Percentiles rank a stretch among this genome's conserved stretches.
phyloP scores from a whole-genome alignment of 768 basidiomycete genomes.

The Cystofilobasidium bisporidii region DNA sequence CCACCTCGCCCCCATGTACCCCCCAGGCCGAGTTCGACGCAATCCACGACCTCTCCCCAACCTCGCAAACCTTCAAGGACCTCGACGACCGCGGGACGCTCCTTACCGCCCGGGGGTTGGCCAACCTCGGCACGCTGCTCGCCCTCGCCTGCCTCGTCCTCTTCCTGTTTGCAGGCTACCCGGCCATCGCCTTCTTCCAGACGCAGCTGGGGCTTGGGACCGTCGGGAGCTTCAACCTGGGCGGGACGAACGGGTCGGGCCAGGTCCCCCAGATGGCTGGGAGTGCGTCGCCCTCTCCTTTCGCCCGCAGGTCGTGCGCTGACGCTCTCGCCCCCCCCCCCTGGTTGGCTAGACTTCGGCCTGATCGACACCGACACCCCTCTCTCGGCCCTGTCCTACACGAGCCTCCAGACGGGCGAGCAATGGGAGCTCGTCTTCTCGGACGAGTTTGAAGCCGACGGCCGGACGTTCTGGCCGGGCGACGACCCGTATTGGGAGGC shows the following conservation, averaged over 20 bases:
- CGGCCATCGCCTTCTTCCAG: conserved; percentile 56
- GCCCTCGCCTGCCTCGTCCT: conserved; percentile 60
- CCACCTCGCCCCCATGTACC: no score
- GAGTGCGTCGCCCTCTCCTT: conserved; percentile 15
- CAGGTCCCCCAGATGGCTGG: conserved; percentile 68
- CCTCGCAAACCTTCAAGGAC: background rate
- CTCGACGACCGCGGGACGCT: conserved; percentile 44
- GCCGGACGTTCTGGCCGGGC: conserved; percentile 44
- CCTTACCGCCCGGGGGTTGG: conserved; percentile 74
- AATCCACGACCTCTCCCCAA: background rate
- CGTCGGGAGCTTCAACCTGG: conserved; percentile 66
- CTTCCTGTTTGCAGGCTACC: conserved; percentile 71
- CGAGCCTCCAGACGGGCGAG: conserved; percentile 45
- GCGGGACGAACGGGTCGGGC: conserved; percentile 74
- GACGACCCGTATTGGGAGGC: conserved; percentile 84
- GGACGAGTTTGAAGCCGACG: conserved; percentile 70
- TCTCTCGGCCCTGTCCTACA: conserved; percentile 29
- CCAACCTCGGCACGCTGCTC: conserved; percentile 64
- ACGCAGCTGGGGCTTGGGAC: conserved; percentile 29
- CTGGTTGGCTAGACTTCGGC: conserved; percentile 43
- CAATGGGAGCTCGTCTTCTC: conserved; percentile 76
- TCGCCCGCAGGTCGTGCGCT: no score
- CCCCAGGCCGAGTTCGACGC: background rate
- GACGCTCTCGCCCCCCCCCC: no score
- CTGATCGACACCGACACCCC: conserved; percentile 75